phyloP scores from a whole-genome alignment of 2,329 filamentous ascomycete genomes.

The Metarhizium anisopliae region DNA sequence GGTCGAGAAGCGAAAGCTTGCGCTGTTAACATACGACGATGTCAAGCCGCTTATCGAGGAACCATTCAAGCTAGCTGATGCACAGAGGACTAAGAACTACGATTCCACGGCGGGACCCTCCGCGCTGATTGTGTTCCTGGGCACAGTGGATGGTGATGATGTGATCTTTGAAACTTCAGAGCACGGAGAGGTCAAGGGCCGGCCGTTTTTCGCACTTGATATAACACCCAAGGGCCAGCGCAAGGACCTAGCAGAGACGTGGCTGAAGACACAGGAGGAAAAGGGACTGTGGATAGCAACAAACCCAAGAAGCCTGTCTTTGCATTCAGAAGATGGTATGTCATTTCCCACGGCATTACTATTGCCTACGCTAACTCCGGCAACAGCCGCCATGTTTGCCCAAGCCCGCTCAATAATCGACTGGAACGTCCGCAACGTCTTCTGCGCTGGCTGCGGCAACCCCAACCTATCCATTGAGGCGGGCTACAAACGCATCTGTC shows the following conservation, averaged over 20 bases:
- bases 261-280: conserved; percentile 30
- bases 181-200: conserved; percentile 65
- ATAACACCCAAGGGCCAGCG: conserved; percentile 63
- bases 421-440: conserved; percentile 90
- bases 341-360: background rate
- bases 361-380: background rate
- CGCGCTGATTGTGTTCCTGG: conserved; percentile 68
- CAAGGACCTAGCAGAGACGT: conserved; percentile 50
- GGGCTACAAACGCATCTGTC: conserved; percentile 73
- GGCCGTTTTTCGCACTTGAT: conserved; percentile 84
- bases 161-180: conserved; percentile 17
- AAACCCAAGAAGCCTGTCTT: conserved; percentile 53
- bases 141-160: conserved; percentile 57
- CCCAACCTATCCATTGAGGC: conserved; percentile 70
- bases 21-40: conserved; percentile 60
- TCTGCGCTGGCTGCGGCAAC: conserved; percentile 82
- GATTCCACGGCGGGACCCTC: conserved; percentile 62
- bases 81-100: conserved; percentile 61
- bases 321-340: conserved; percentile 54
- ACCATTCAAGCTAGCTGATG: conserved; percentile 63
- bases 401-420: conserved; percentile 82
- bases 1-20: conserved; percentile 46
- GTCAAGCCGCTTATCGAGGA: conserved; percentile 64
- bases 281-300: conserved; percentile 58
- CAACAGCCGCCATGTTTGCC: conserved; percentile 75